Evolutionary conservation across 2,329 filamentous ascomycete species (phyloP), one percentile per base, ranked within the genome.

Genomic region (Bipolaris victoriae): DNA sequence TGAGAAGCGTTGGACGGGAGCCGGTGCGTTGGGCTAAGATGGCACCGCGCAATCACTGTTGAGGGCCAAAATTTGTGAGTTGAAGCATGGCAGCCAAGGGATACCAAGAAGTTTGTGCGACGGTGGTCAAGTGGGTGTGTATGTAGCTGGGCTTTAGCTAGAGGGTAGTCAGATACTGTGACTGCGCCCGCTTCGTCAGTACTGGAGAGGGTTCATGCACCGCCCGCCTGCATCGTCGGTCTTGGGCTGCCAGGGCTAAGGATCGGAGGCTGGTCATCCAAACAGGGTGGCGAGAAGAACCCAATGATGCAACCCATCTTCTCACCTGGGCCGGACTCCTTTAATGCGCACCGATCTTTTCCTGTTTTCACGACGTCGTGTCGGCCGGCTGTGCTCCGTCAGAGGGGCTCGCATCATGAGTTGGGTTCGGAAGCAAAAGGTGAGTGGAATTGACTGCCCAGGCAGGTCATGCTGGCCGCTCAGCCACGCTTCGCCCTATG

Each of bases 1-100:
- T 57, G 45, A 43, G 33, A 46, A 41, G 40, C 41, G 35, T 39
- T 40, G 22, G 33, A 36, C 36, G 47, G 18, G 40, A 40, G 49
- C 45, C 45, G 33, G 31, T 48, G 33, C 31, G 45, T 31, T 47
- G 44, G 29, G 45, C 45, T 18, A 13, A 15, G 18, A 36, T 47
- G 45, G 20, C 15, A 33, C 46, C 16, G 31, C 41, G 29, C 11
- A 29, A n/a, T 43, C 52, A 50, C 29, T 51, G 20, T 33, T 29
- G 33, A 26, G 29, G 29, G 22, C 40, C 26, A 44, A 35, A 40
- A 46, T 29, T 44, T 26, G 39, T 49, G 52, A 52, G 43, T 33
- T 44, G 26, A 54, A 53, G 49, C 46, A 55, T 53, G 39, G 63
- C 58, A 59, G 58, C 54, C 11, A n/a, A 35, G 33, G 33, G 33